Conservation (phyloP, 495 filamentous ascomycete genomes). For the Trichoderma gamsii region DNA sequence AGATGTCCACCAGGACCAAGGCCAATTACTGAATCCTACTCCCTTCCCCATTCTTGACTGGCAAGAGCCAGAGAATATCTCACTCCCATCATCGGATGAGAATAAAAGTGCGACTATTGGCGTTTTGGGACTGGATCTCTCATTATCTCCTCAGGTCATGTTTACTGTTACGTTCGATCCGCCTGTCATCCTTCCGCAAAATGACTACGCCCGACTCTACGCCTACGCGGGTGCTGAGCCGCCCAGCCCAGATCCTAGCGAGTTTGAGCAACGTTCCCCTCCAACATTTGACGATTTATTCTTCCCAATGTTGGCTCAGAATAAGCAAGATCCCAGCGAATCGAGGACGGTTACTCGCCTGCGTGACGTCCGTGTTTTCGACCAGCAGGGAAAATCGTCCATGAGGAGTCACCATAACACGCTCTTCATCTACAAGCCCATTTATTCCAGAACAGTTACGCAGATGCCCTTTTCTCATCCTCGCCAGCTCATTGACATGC, state of each 20-base stretch:
- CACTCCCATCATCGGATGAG: conserved; percentile 38
- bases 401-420: conserved; percentile 57
- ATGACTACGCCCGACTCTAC: conserved; percentile 61
- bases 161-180: conserved; percentile 84
- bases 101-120: conserved; percentile 29
- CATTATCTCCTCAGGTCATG: conserved; percentile 57
- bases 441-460: conserved; percentile 60
- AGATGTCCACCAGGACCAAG: conserved; percentile 32
- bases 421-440: conserved; percentile 63
- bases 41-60: conserved; percentile 53
- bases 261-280: conserved; percentile 29
- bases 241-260: conserved; percentile 21
- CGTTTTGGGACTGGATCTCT: conserved; percentile 30
- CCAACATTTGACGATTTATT: conserved; percentile 64
- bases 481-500: conserved; percentile 68
- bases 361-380: conserved; percentile 28
- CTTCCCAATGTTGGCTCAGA: conserved; percentile 42
- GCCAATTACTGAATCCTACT: conserved; percentile 40
- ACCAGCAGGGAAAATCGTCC: conserved; percentile 34
- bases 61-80: conserved; percentile 50
- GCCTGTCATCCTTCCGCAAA: conserved; percentile 66
- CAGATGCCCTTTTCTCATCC: conserved; percentile 83
- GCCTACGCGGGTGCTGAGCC: conserved; percentile 52
- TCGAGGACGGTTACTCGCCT: conserved; percentile 32
- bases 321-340: conserved; percentile 34